Evolutionary conservation across 1,284 basidiomycete species (phyloP).

Genomic region (Trichosporon sp.): DNA sequence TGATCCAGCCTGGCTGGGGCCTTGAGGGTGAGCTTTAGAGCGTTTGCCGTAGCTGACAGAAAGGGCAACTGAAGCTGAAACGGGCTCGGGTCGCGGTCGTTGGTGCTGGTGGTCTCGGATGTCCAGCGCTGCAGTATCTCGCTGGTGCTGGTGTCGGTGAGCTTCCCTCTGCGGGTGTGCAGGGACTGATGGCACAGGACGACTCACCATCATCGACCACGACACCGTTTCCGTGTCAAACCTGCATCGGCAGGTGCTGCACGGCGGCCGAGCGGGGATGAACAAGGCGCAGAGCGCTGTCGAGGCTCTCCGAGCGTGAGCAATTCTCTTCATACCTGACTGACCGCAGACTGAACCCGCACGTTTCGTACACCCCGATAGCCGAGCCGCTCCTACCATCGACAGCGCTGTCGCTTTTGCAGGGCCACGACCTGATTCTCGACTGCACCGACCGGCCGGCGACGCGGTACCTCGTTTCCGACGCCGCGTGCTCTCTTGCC

Average conservation of each 20-base stretch:
- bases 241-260: conserved; percentile 87
- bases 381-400: conserved; percentile 56
- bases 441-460: conserved; percentile 95
- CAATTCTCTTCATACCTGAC: conserved; percentile 1
- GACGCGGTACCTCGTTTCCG: conserved; percentile 91
- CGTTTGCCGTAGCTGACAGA: background rate
- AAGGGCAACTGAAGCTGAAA: conserved; percentile 79
- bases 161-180: conserved; percentile 23
- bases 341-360: conserved; percentile 64
- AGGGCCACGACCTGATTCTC: conserved; percentile 69
- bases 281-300: conserved; percentile 80
- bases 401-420: conserved; percentile 63
- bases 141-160: conserved; percentile 84
- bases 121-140: conserved; percentile 90
- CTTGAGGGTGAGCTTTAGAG: conserved; percentile 59
- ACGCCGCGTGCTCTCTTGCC: conserved; percentile 67
- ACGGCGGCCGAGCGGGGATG: conserved; percentile 76
- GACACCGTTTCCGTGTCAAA: conserved; percentile 89
- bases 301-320: conserved; percentile 60
- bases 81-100: conserved; percentile 75
- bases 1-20: conserved; percentile 90
- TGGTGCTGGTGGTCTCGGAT: conserved; percentile 93
- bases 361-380: conserved; percentile 57
- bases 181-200: conserved; percentile 19
- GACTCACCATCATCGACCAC: conserved; percentile 81